A percentile compares a stretch with the other conserved stretches of the same genome.
These are phyloP conservation scores for Agarophyton chilense DNA, from an alignment of 23 red algal genomes.

Conservation along the genomic window DNA sequence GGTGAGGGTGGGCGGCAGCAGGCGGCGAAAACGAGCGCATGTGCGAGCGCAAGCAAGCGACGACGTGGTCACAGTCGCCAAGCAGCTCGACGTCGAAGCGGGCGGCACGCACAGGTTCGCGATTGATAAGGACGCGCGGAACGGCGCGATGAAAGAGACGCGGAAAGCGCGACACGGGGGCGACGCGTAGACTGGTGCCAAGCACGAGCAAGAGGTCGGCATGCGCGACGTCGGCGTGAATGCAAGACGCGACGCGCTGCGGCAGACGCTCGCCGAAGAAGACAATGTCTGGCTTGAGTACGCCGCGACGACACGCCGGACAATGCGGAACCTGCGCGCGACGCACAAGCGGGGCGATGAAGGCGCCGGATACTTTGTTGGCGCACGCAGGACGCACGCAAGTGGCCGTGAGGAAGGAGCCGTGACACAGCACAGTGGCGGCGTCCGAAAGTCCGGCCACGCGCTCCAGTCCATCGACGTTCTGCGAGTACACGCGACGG, in stretches of 20 bases:
- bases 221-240: slow-evolving; percentile 45
- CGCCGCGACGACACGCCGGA: slow-evolving; percentile 26
- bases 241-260: slow-evolving; percentile 32
- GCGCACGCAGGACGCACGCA: slow-evolving; percentile 70
- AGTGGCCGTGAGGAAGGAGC: slow-evolving; percentile 77
- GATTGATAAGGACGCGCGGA: slow-evolving; percentile 87
- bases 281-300: slow-evolving; percentile 97
- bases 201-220: slow-evolving; percentile 93
- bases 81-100: slow-evolving; percentile 88
- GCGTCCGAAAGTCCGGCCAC: slow-evolving; percentile 67
- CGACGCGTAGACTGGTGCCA: slow-evolving; percentile 88
- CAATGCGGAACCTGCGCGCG: slow-evolving; percentile 59
- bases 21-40: no score
- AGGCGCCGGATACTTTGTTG: background rate
- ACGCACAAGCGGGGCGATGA: slow-evolving; percentile 35
- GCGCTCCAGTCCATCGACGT: slow-evolving; percentile 95
- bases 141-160: slow-evolving; percentile 38
- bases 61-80: slow-evolving; percentile 82
- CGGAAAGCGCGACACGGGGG: slow-evolving; percentile 82
- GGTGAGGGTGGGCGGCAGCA: no score
- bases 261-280: slow-evolving; percentile 95
- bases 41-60: slow-evolving; percentile 46
- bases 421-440: slow-evolving; percentile 82
- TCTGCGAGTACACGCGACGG: slow-evolving; percentile 91
- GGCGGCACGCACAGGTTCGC: slow-evolving; percentile 69